A percentile compares a stretch with the other conserved stretches of the same genome.
Evolutionary conservation across 768 basidiomycete genomes (phyloP).

Genomic region (Lactarius akahatsu): DNA sequence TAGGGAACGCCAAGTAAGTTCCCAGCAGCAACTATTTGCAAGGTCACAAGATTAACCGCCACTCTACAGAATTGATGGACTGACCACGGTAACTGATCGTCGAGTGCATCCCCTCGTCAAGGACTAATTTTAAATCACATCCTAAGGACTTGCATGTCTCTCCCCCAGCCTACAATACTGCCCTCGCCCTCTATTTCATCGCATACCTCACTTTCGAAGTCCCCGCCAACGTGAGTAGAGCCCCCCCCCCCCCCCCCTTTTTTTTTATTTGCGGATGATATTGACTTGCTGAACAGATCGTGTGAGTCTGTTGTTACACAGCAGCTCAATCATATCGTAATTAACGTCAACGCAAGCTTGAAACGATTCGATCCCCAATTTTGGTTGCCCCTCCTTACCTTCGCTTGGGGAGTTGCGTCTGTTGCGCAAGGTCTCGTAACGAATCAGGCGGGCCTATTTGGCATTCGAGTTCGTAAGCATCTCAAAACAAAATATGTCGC

Average conservation of each 20-base stretch:
- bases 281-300: constrained; percentile 37
- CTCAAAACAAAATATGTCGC: constrained; percentile 28
- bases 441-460: constrained; percentile 53
- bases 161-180: constrained; percentile 53
- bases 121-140: neutral
- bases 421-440: constrained; percentile 55
- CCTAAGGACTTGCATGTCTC: constrained; percentile 51
- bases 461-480: constrained; percentile 52
- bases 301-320: constrained; percentile 34
- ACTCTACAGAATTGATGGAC: constrained; percentile 48
- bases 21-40: neutral
- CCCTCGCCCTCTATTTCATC: constrained; percentile 58
- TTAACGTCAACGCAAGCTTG: constrained; percentile 38
- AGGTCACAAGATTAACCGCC: neutral
- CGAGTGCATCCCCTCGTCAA: neutral
- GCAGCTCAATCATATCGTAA: neutral
- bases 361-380: constrained; percentile 59
- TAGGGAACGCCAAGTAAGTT: constrained; percentile 42
- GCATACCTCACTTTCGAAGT: constrained; percentile 62
- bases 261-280: neutral
- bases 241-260: no score
- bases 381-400: constrained; percentile 60
- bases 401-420: constrained; percentile 57
- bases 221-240: constrained; percentile 50
- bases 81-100: constrained; percentile 32